These are phyloP conservation scores for Prunus davidiana DNA, from an alignment of 306 rosid genomes.

Conservation along the genomic window DNA sequence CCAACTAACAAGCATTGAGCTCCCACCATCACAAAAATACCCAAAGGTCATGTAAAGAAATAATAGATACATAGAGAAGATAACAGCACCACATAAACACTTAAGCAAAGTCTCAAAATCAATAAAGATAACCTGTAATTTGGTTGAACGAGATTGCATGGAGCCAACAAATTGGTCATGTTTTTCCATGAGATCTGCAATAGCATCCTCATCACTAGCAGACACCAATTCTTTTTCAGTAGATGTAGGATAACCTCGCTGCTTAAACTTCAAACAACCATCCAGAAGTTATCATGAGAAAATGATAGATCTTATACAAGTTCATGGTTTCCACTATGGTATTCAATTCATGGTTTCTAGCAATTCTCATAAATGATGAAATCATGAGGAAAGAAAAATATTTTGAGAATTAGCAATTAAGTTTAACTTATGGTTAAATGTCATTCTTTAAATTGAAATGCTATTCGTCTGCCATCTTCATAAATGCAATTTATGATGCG, in stretches of 20 bases:
- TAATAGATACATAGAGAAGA: neutral
- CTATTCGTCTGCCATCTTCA: neutral
- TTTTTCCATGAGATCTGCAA: constrained; percentile 74
- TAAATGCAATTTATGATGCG: neutral
- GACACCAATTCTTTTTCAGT: constrained; percentile 72
- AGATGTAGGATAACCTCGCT: constrained; percentile 68
- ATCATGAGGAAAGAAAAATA: neutral
- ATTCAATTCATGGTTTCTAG: neutral
- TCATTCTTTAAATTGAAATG: neutral
- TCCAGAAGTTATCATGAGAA: neutral
- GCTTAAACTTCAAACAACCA: constrained; percentile 35
- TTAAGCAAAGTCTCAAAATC: neutral
- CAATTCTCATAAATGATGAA: neutral
- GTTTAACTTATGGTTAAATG: neutral
- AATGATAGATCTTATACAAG: neutral
- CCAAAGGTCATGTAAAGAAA: neutral
- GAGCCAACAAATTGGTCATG: constrained; percentile 80
- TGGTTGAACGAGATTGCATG: constrained; percentile 87
- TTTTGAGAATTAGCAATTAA: neutral
- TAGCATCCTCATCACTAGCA: constrained; percentile 80
- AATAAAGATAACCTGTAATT: constrained; percentile 68
- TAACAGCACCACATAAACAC: neutral
- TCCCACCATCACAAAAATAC: neutral
- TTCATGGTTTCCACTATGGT: neutral
- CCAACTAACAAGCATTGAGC: neutral